Conservation (phyloP, 495 filamentous ascomycete genomes). For the Jackrogersella multiformis region DNA sequence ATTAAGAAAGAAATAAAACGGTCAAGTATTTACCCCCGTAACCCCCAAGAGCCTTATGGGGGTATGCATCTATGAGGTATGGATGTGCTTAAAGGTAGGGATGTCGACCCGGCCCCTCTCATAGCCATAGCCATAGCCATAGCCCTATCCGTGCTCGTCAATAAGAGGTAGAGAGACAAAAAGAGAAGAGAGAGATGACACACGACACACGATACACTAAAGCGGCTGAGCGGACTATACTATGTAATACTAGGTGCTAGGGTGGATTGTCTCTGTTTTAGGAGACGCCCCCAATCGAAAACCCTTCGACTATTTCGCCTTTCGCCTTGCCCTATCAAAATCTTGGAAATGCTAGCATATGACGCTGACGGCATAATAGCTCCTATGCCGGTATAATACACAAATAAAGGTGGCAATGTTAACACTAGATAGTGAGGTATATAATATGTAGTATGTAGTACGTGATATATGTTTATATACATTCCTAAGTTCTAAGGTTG, state of each 20-base stretch:
- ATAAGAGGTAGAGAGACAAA: background rate
- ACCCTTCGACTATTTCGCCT: conserved; percentile 4
- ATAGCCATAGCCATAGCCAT: background rate
- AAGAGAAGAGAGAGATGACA: background rate
- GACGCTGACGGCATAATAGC: conserved; percentile 40
- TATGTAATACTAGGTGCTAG: no score
- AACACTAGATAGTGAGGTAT: background rate
- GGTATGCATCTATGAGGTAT: background rate
- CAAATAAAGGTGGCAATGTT: conserved; percentile 33
- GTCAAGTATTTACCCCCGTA: no score
- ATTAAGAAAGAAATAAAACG: background rate
- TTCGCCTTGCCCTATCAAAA: conserved; percentile 34
- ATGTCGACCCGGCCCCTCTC: conserved; percentile 1
- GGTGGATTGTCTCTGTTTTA: conserved; percentile 22
- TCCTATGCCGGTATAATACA: conserved; percentile 16
- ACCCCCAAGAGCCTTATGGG: background rate
- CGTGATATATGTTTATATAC: background rate
- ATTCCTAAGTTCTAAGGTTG: no score
- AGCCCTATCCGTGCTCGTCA: conserved; percentile 18
- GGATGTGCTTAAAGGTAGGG: background rate
- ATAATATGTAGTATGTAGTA: background rate
- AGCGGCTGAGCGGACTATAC: conserved; percentile 28
- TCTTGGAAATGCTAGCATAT: conserved; percentile 38
- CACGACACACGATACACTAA: conserved; percentile 1
- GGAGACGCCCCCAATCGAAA: conserved; percentile 6